Evolutionary conservation across 140 eudicot species (phyloP).

Genomic region (Oenanthe javanica): DNA sequence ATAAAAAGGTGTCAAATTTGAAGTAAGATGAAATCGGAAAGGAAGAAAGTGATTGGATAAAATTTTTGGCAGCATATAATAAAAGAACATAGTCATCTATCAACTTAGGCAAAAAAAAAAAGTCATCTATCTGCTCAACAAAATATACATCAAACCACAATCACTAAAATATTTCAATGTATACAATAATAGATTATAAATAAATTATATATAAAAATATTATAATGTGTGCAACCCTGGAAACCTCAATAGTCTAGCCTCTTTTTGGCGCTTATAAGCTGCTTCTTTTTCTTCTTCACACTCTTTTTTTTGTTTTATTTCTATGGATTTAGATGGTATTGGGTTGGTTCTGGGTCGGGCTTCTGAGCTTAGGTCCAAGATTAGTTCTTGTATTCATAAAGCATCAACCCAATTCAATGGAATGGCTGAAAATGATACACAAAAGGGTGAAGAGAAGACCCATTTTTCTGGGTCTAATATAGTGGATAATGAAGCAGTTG

Average conservation of each 20-base stretch:
- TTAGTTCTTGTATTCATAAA: conserved; percentile 52
- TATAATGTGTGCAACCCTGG: background rate
- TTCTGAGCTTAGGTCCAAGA: conserved; percentile 77
- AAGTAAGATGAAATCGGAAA: background rate
- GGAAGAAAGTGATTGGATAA: background rate
- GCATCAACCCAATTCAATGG: conserved; percentile 18
- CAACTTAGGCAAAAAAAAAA: too few relatives aligned
- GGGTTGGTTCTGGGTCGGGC: conserved; percentile 61
- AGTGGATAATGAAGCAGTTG: conserved; percentile 21
- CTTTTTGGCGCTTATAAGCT: background rate
- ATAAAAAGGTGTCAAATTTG: too few relatives aligned
- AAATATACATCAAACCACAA: conserved; percentile 1
- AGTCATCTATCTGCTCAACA: background rate
- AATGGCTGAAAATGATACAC: conserved; percentile 9
- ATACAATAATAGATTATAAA: too few relatives aligned
- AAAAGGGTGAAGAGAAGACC: background rate
- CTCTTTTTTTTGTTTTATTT: too few relatives aligned
- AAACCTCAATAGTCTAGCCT: conserved; percentile 25
- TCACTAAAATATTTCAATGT: background rate
- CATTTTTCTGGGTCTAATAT: conserved; percentile 6
- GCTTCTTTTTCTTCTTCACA: background rate
- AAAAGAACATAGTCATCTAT: background rate
- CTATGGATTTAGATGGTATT: conserved; percentile 32
- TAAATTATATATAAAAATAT: background rate
- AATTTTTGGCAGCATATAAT: conserved; percentile 3